Base-by-base conservation (phyloP, 139 green algal species). In the Ulvella scutata region DNA sequence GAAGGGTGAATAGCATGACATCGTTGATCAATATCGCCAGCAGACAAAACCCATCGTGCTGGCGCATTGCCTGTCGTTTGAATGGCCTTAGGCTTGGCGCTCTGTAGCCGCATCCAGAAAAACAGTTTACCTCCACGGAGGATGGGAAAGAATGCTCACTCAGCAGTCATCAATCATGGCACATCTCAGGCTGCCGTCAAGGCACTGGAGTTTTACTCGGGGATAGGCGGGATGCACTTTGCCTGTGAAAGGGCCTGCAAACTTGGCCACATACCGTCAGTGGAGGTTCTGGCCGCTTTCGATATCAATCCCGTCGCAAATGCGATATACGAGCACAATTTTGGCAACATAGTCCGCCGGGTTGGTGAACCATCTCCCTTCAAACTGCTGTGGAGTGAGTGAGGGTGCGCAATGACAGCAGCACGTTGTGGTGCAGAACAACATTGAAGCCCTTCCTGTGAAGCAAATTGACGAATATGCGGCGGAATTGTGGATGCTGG, bases 221-320 rank as follows among this genome's bases (percentile, higher is more conserved):
- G 89, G 37, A 87, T 92, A 31, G 87, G 87, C 34, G 83, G 80
- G 61, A 82, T 92, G 82, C 85, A 86, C 72, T 88, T 79, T 61
- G 85, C 76, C 0, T 39, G 91, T 31, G 29, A 62, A 4, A 7
- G 21, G 21, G 80, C 72, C 9, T 17, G 20, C 0, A 72, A 76
- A 31, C 4, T 38, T 28, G 62, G 51, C 51, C 31, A 10, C 7
- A 3, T 67, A 6, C 13, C 51, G 6, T n/a, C 51, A 7, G 76
- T 75, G 0, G 28, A 74, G 10, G 72, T 92, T 6, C 72, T 90
- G 3, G 78, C 37, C 3, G 82, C 88, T 1, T 92, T 93, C n/a
- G 89, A 95, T 72, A 87, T 93, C 61, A 87, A 88, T 74, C 75
- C 86, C 38, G 44, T 82, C 13, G 89, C 88, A 4, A 95, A 95